Evolutionary conservation across 2,329 filamentous ascomycete genomes (phyloP).

Genomic region (Pleomassaria siparia): DNA sequence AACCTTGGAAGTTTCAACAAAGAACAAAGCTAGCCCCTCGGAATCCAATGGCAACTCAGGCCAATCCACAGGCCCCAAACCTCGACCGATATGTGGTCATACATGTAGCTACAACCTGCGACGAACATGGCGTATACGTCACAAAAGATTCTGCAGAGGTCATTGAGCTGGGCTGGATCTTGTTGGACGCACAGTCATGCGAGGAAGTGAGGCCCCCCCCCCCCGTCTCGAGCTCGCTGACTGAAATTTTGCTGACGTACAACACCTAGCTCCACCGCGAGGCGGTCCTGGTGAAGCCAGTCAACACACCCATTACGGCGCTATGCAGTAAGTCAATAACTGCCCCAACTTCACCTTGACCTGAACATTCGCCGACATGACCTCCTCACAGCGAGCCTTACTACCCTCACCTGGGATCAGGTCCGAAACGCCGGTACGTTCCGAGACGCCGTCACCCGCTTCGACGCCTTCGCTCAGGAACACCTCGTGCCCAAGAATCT

Average conservation of each 20-base stretch:
- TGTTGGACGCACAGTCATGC: constrained; percentile 86
- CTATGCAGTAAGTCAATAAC: constrained; percentile 79
- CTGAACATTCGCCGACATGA: constrained; percentile 29
- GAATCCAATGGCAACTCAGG: constrained; percentile 38
- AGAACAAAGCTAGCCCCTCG: no score
- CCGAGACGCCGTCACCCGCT: constrained; percentile 92
- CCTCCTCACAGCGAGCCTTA: constrained; percentile 75
- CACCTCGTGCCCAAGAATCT: constrained; percentile 87
- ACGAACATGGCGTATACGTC: constrained; percentile 98
- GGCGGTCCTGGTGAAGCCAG: constrained; percentile 94
- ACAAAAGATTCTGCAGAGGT: constrained; percentile 99
- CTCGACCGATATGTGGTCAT: constrained; percentile 97
- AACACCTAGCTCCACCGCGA: constrained; percentile 79
- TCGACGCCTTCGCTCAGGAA: constrained; percentile 91
- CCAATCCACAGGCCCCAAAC: constrained; percentile 40
- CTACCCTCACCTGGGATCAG: constrained; percentile 98
- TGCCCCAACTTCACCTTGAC: constrained; percentile 1
- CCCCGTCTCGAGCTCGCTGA: constrained; percentile 5
- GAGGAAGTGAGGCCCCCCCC: constrained; percentile 69
- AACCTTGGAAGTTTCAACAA: no score
- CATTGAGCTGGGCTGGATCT: constrained; percentile 97
- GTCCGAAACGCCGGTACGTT: constrained; percentile 96
- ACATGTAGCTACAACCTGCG: constrained; percentile 97
- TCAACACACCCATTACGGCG: constrained; percentile 98
- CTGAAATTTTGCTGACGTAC: constrained; percentile 31